A percentile compares a stretch with the other conserved stretches of the same genome.
phyloP scores from a whole-genome alignment of 2,329 filamentous ascomycete genomes.

The Fusarium anthophilum region DNA sequence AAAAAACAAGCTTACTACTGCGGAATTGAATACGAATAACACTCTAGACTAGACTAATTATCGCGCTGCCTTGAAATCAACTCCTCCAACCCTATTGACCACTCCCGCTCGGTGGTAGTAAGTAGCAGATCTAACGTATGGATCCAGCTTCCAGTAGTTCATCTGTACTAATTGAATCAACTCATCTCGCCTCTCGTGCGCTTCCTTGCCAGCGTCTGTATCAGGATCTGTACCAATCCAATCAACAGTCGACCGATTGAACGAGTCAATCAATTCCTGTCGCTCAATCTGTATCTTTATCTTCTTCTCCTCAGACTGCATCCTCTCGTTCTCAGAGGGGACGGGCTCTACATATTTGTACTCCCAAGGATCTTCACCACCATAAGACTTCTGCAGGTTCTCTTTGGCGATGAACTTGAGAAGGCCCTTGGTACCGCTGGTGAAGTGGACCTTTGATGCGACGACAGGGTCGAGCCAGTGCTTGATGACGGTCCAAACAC shows the following conservation, averaged over 20 bases:
- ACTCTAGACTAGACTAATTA: slow-evolving; percentile 3
- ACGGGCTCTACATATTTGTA: slow-evolving; percentile 72
- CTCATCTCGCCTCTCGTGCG: slow-evolving; percentile 51
- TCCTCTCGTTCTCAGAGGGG: slow-evolving; percentile 65
- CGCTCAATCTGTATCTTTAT: slow-evolving; percentile 62
- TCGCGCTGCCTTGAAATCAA: slow-evolving; percentile 34
- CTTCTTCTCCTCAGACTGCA: slow-evolving; percentile 47
- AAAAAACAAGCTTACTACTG: background rate
- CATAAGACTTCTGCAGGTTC: slow-evolving; percentile 64
- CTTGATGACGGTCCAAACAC: slow-evolving; percentile 70
- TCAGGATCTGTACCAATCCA: slow-evolving; percentile 12
- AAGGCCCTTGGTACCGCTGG: slow-evolving; percentile 69
- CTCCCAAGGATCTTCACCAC: slow-evolving; percentile 72
- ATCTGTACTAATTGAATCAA: slow-evolving; percentile 61
- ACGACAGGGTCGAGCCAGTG: slow-evolving; percentile 82
- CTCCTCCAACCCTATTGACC: slow-evolving; percentile 18
- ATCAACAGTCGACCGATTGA: slow-evolving; percentile 54
- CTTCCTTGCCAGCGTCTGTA: background rate
- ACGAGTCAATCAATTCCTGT: slow-evolving; percentile 61
- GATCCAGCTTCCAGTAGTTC: slow-evolving; percentile 78
- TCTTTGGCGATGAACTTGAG: slow-evolving; percentile 70
- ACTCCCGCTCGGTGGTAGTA: slow-evolving; percentile 36
- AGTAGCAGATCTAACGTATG: slow-evolving; percentile 66
- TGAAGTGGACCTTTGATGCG: slow-evolving; percentile 77
- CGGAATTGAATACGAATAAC: background rate